Percentiles rank a stretch among this genome's conserved stretches.
phyloP scores from a whole-genome alignment of 2,329 filamentous ascomycete genomes.

The Cytospora paraplurivora region DNA sequence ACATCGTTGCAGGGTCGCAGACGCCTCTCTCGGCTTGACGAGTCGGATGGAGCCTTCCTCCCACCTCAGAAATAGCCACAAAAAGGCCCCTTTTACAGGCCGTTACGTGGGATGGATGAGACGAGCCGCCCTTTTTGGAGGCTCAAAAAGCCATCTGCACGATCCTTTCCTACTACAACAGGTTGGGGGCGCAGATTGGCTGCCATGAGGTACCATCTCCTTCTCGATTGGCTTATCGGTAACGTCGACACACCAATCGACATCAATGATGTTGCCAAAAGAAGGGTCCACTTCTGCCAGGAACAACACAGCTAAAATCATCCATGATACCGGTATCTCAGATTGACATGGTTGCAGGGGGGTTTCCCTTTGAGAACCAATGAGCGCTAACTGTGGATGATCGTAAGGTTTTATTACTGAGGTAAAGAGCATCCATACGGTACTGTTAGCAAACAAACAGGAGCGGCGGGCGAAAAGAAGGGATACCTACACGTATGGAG shows the following conservation, averaged over 20 bases:
- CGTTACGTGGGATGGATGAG: slow-evolving; percentile 11
- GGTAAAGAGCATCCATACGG: neutral
- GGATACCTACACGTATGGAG: neutral
- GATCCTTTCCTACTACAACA: slow-evolving; percentile 7
- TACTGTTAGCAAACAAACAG: too few relatives aligned
- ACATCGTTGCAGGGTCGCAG: slow-evolving; percentile 12
- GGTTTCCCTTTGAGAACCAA: neutral
- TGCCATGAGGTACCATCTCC: neutral
- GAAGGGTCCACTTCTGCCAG: neutral
- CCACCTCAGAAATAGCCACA: slow-evolving; percentile 21
- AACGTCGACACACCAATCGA: neutral
- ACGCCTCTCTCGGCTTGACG: slow-evolving; percentile 12
- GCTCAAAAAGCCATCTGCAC: slow-evolving; percentile 22
- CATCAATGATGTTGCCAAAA: neutral
- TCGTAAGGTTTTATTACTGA: neutral
- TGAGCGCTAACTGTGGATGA: neutral
- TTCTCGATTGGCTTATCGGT: neutral
- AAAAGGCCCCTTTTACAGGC: slow-evolving; percentile 2
- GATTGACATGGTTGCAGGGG: neutral
- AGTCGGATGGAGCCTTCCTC: slow-evolving; percentile 20
- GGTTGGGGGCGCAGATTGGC: neutral
- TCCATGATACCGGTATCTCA: neutral
- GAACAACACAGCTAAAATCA: neutral
- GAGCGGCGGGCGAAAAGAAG: too few relatives aligned
- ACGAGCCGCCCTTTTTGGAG: slow-evolving; percentile 20